A percentile compares a stretch with the other conserved stretches of the same genome.
Evolutionary conservation across 78 protist genomes (phyloP).

Genomic region (Parvularia atlantis): DNA sequence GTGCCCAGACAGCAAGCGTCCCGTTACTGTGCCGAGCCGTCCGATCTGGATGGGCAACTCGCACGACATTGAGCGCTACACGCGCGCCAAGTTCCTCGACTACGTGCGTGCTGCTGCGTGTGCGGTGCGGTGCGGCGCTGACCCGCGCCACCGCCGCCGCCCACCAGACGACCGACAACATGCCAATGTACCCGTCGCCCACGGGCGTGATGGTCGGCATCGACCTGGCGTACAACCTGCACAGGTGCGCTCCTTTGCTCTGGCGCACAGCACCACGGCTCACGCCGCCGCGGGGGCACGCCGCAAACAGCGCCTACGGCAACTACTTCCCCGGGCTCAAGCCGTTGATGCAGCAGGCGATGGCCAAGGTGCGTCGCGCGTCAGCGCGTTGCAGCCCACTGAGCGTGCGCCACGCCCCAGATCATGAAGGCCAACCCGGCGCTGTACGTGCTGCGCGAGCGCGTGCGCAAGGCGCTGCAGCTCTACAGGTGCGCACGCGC

Average conservation of each 20-base stretch:
- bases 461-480: conserved; percentile 98
- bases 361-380: no score
- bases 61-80: conserved; percentile 65
- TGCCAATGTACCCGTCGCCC: conserved; percentile 97
- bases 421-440: conserved; percentile 90
- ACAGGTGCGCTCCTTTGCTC: no score
- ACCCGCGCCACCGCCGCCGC: no score
- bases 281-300: no score
- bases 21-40: no score
- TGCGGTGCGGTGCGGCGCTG: no score
- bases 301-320: conserved; percentile 94
- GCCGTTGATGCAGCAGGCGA: conserved; percentile 84
- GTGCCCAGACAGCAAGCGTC: no score
- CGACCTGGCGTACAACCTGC: conserved; percentile 96
- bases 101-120: conserved; percentile 74
- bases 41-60: no score
- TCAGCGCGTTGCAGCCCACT: no score
- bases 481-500: conserved; percentile 64
- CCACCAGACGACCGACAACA: conserved; percentile 69
- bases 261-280: no score
- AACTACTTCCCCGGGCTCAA: conserved; percentile 96
- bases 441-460: conserved; percentile 93
- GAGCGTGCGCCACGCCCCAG: no score
- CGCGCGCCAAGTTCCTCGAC: conserved; percentile 96
- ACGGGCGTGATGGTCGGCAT: conserved; percentile 94